Evolutionary conservation across 2,329 filamentous ascomycete species (phyloP).

Genomic region (Daldinia sp.): DNA sequence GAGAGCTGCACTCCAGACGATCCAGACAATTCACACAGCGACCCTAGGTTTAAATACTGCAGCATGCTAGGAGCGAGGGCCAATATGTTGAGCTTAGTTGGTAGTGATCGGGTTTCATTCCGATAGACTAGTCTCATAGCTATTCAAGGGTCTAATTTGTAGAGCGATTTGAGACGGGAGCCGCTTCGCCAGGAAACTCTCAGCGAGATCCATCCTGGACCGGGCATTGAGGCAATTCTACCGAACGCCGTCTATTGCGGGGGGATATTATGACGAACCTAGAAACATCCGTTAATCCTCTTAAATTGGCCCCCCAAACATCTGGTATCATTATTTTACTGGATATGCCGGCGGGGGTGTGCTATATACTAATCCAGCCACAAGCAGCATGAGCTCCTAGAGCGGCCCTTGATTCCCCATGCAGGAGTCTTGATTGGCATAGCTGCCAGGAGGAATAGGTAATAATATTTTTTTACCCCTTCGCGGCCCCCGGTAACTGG

Average conservation of each 20-base stretch:
- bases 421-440: conserved; percentile 37
- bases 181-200: conserved; percentile 35
- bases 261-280: conserved; percentile 35
- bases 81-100: conserved; percentile 18
- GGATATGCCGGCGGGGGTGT: conserved; percentile 25
- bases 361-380: conserved; percentile 31
- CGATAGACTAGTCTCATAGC: conserved; percentile 26
- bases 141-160: conserved; percentile 22
- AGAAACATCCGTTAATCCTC: conserved; percentile 40
- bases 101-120: conserved; percentile 32
- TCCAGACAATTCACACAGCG: conserved; percentile 23
- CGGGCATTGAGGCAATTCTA: conserved; percentile 39
- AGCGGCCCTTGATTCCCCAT: conserved; percentile 33
- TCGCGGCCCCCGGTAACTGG: conserved; percentile 33
- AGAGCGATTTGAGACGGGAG: conserved; percentile 30
- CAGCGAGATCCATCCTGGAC: conserved; percentile 38
- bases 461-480: conserved; percentile 34
- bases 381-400: conserved; percentile 29
- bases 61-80: conserved; percentile 30
- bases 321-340: conserved; percentile 37
- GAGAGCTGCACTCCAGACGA: conserved; percentile 26
- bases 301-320: conserved; percentile 35
- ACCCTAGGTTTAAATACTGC: conserved; percentile 31
- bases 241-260: conserved; percentile 38
- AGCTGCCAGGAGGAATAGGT: conserved; percentile 35